Percentiles rank a stretch among this genome's conserved stretches.
These are phyloP conservation scores for Penicillium crystallinum DNA, from an alignment of 495 filamentous ascomycete genomes.

Conservation along the genomic window DNA sequence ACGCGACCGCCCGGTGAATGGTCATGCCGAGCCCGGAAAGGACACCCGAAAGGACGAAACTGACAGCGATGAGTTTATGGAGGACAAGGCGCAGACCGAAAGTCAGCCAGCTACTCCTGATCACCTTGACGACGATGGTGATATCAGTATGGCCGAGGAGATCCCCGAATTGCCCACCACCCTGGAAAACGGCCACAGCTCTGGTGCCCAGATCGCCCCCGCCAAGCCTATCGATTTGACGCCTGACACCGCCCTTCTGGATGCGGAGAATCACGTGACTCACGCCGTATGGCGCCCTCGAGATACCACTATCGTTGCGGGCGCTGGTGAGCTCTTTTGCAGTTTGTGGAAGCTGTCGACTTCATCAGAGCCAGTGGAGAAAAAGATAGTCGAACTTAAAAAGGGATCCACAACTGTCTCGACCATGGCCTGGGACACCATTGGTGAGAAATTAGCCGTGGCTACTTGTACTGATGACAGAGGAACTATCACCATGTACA, in stretches of 20 bases:
- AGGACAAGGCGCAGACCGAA: conserved; percentile 34
- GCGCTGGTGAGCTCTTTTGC: conserved; percentile 73
- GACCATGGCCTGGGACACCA: conserved; percentile 66
- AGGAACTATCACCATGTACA: conserved; percentile 65
- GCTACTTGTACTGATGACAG: conserved; percentile 59
- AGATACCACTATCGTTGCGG: conserved; percentile 68
- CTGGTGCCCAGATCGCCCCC: conserved; percentile 59
- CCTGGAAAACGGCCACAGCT: conserved; percentile 60
- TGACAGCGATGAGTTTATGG: conserved; percentile 55
- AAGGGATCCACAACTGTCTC: conserved; percentile 36
- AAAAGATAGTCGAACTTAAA: conserved; percentile 36
- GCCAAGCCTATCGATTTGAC: conserved; percentile 59
- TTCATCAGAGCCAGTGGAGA: conserved; percentile 31
- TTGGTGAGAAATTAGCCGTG: conserved; percentile 62
- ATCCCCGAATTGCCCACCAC: conserved; percentile 54
- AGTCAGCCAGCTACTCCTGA: conserved; percentile 16
- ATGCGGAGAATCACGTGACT: conserved; percentile 61
- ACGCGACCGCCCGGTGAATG: conserved; percentile 43
- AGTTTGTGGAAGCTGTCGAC: conserved; percentile 67
- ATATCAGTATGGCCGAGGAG: conserved; percentile 39
- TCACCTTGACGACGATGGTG: conserved; percentile 38
- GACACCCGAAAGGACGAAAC: conserved; percentile 48
- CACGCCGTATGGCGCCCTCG: conserved; percentile 71
- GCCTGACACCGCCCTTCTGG: conserved; percentile 59
- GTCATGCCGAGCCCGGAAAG: conserved; percentile 33